These are phyloP conservation scores for Solanum clarkiae DNA, from an alignment of 257 asterid genomes.

Conservation along the genomic window DNA sequence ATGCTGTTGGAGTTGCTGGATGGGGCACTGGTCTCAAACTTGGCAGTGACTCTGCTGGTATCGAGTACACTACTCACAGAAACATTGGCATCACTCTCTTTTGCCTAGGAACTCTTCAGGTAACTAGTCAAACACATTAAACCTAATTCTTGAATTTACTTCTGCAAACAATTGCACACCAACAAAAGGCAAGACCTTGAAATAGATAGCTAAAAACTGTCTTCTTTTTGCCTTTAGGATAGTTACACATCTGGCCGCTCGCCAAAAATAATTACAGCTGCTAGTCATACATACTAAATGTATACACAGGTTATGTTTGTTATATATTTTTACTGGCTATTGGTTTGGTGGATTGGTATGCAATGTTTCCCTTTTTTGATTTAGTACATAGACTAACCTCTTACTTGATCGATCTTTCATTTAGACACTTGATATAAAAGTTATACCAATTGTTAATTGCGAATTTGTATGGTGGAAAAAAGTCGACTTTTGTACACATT, in stretches of 20 bases:
- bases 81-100: slow-evolving; percentile 55
- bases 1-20: slow-evolving; percentile 63
- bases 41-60: slow-evolving; percentile 48
- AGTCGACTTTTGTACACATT: background rate
- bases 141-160: background rate
- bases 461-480: too few relatives aligned
- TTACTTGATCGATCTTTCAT: background rate
- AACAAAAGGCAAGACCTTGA: background rate
- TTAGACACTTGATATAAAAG: background rate
- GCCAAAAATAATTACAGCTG: background rate
- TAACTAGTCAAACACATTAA: background rate
- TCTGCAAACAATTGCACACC: background rate
- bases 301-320: background rate
- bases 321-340: background rate
- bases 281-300: background rate
- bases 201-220: background rate
- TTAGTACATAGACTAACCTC: background rate
- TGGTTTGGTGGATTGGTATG: background rate
- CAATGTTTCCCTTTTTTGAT: background rate
- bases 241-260: background rate
- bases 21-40: slow-evolving; percentile 74
- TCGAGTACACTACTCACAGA: slow-evolving; percentile 30
- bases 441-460: too few relatives aligned
- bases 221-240: too few relatives aligned
- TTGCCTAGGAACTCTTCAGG: slow-evolving; percentile 64